phyloP scores from a whole-genome alignment of 2,329 filamentous ascomycete species.

The Cordyceps cateniannulata region DNA sequence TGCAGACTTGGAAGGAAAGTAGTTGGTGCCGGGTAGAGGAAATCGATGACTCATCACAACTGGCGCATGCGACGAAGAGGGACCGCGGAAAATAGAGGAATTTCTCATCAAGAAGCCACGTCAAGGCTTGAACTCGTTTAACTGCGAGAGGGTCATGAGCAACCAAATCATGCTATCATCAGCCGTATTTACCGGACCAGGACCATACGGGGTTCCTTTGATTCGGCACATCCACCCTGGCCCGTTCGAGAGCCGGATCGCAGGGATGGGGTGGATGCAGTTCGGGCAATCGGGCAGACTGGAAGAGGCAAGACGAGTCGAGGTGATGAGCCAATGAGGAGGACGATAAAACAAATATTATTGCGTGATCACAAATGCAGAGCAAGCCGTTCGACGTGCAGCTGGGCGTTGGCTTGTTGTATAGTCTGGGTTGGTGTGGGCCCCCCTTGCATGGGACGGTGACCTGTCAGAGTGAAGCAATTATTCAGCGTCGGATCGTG shows the following conservation, averaged over 20 bases:
- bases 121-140: not conserved
- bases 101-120: not conserved
- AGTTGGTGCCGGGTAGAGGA: not conserved
- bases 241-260: not conserved
- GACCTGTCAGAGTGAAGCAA: slow-evolving; percentile 21
- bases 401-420: not conserved
- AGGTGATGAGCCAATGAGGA: not conserved
- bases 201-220: not conserved
- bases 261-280: not conserved
- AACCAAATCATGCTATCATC: not conserved
- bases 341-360: not conserved
- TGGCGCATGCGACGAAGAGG: not conserved
- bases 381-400: not conserved
- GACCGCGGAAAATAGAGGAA: slow-evolving; percentile 1
- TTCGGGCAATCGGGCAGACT: slow-evolving; percentile 4
- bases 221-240: not conserved
- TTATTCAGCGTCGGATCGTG: slow-evolving; percentile 20
- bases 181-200: not conserved
- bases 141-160: not conserved
- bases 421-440: slow-evolving; percentile 1
- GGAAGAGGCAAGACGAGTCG: not conserved
- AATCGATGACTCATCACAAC: not conserved
- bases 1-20: not conserved
- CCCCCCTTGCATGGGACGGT: not conserved
- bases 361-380: slow-evolving; percentile 9